A percentile compares a stretch with the other conserved stretches of the same genome.
These are phyloP conservation scores for Trichoderma arundinaceum DNA, from an alignment of 2,329 filamentous ascomycete species.

Conservation along the genomic window DNA sequence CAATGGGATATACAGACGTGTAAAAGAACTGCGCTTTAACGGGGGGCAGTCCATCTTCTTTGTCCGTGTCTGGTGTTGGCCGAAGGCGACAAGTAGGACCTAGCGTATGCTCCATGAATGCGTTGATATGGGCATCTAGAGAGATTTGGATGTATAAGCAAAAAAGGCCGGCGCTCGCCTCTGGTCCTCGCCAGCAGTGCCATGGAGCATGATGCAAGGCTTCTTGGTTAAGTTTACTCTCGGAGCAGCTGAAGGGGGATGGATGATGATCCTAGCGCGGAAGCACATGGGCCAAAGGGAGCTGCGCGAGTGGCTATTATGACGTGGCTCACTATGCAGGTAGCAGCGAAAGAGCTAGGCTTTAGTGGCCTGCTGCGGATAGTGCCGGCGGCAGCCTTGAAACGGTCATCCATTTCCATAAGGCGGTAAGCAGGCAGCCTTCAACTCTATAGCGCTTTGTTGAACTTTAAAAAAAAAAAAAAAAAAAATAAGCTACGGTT, in stretches of 20 bases:
- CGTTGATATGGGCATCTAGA: neutral
- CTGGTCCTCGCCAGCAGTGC: conserved; percentile 2
- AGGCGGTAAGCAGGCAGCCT: neutral
- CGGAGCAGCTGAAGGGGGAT: conserved; percentile 14
- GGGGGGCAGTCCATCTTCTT: conserved; percentile 60
- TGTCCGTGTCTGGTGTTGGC: conserved; percentile 49
- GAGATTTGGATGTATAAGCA: conserved; percentile 21
- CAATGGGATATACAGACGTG: conserved; percentile 78
- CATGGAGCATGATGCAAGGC: conserved; percentile 15
- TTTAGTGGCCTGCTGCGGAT: neutral
- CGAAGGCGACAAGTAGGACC: conserved; percentile 64
- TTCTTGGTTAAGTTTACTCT: neutral
- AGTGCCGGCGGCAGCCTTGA: neutral
- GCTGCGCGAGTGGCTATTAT: conserved; percentile 17
- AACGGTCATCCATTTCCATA: neutral
- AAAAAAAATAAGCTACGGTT: too few species aligned
- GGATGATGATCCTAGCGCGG: conserved; percentile 18
- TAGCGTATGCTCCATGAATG: conserved; percentile 57
- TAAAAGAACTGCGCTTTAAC: conserved; percentile 83
- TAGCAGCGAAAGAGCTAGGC: neutral
- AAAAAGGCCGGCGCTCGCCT: conserved; percentile 13
- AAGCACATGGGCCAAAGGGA: conserved; percentile 23
- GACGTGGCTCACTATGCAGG: conserved; percentile 26
- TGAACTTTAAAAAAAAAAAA: too few species aligned
- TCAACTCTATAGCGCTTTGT: too few species aligned